Percentiles rank a stretch among this genome's conserved stretches.
Evolutionary conservation across 1,139 yeast species (phyloP).

Genomic region (Scheffersomyces stambukii): DNA sequence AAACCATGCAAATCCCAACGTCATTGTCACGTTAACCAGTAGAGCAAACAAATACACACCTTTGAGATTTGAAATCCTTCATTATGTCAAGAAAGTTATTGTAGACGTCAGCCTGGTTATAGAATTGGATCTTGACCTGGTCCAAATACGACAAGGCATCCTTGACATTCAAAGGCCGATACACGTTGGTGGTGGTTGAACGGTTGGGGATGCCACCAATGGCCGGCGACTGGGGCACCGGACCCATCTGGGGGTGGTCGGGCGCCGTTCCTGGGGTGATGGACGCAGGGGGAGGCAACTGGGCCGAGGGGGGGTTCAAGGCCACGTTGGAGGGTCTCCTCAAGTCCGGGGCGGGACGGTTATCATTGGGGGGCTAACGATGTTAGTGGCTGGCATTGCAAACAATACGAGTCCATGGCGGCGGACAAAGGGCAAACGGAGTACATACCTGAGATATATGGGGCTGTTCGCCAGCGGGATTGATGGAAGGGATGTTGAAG

Average conservation of each 20-base stretch:
- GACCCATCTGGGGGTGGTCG: conserved; percentile 7
- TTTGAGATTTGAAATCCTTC: conserved; percentile 97
- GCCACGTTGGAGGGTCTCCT: conserved; percentile 24
- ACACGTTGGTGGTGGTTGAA: conserved; percentile 46
- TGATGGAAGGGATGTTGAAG: conserved; percentile 45
- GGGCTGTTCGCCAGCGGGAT: conserved; percentile 24
- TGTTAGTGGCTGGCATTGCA: no score
- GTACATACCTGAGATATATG: conserved; percentile 26
- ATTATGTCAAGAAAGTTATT: conserved; percentile 93
- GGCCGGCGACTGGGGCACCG: conserved; percentile 1
- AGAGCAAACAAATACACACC: conserved; percentile 34
- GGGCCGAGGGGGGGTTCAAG: conserved; percentile 15
- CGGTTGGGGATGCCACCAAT: conserved; percentile 39
- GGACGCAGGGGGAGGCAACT: conserved; percentile 24
- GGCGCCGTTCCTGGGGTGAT: conserved; percentile 5
- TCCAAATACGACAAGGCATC: conserved; percentile 95
- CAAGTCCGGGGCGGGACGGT: conserved; percentile 20
- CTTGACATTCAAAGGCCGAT: conserved; percentile 89
- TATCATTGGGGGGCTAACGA: no score
- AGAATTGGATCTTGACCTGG: conserved; percentile 91
- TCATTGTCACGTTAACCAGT: no score
- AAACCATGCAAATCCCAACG: no score
- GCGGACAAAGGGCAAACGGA: no score
- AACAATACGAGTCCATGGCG: no score
- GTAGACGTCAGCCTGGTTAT: conserved; percentile 90